Percentiles rank a stretch among this genome's conserved stretches.
These are phyloP conservation scores for Haplosporangium sp. DNA, from an alignment of 371 early-diverging fungal genomes.

Conservation along the genomic window DNA sequence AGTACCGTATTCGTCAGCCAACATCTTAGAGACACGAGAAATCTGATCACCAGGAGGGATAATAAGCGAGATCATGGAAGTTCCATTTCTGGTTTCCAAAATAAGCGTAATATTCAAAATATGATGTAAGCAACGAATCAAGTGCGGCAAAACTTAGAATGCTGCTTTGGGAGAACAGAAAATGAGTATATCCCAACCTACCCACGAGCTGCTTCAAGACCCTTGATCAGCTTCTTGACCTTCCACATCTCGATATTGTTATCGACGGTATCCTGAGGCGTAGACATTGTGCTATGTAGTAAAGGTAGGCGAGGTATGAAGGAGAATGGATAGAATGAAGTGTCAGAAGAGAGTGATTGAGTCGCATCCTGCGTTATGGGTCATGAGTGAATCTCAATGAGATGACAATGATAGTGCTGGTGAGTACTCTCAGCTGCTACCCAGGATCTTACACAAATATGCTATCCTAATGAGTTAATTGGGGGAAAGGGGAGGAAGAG, in stretches of 20 bases:
- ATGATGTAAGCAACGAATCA: not conserved
- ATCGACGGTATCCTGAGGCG: constrained; percentile 62
- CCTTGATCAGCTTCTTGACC: constrained; percentile 98
- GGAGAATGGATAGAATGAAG: not conserved
- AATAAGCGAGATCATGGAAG: constrained; percentile 99
- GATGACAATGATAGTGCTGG: not conserved
- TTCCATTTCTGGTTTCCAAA: constrained; percentile 87
- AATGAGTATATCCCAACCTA: constrained; percentile 51
- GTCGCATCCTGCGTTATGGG: not conserved
- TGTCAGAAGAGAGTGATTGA: constrained; percentile 3
- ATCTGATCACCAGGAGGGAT: constrained; percentile 98
- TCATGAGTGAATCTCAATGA: not conserved
- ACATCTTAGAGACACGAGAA: constrained; percentile 92
- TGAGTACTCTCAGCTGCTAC: not conserved
- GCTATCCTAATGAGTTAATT: constrained; percentile 28
- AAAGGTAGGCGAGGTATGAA: not conserved
- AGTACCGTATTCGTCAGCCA: constrained; percentile 99
- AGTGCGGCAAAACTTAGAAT: not conserved
- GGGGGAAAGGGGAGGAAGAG: constrained; percentile 11
- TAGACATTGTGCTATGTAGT: constrained; percentile 47
- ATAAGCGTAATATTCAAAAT: not conserved
- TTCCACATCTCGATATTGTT: constrained; percentile 96
- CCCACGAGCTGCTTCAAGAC: constrained; percentile 96
- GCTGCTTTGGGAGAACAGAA: not conserved
- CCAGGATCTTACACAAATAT: constrained; percentile 18